These are phyloP conservation scores for Mycena crocata DNA, from an alignment of 768 basidiomycete species.

Conservation along the genomic window DNA sequence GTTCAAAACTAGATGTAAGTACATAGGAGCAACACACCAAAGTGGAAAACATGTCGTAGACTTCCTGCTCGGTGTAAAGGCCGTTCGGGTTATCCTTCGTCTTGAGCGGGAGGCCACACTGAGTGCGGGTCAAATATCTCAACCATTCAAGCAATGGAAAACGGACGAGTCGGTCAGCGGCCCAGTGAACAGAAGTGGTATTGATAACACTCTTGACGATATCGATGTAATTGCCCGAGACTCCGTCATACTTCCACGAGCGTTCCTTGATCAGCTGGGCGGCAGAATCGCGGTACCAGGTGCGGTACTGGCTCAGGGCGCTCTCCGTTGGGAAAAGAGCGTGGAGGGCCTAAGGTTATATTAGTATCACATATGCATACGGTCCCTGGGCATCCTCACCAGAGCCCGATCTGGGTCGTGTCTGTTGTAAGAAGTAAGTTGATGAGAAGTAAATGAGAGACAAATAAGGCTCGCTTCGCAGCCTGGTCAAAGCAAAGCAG, in stretches of 20 bases:
- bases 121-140: background rate
- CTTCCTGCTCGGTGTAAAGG: constrained; percentile 53
- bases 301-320: constrained; percentile 36
- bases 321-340: constrained; percentile 44
- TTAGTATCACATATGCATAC: background rate
- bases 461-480: constrained; percentile 25
- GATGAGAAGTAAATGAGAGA: constrained; percentile 19
- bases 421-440: constrained; percentile 22
- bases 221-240: constrained; percentile 50
- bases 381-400: constrained; percentile 1
- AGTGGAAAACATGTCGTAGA: constrained; percentile 51
- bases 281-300: constrained; percentile 42
- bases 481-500: constrained; percentile 46
- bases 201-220: constrained; percentile 59
- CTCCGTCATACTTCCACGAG: constrained; percentile 42
- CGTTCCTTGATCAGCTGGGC: constrained; percentile 35
- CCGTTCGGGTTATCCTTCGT: constrained; percentile 51
- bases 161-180: constrained; percentile 51
- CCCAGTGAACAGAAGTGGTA: constrained; percentile 54
- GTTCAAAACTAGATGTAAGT: background rate
- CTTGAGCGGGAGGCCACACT: constrained; percentile 56
- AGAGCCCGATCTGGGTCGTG: constrained; percentile 34
- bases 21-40: constrained; percentile 24
- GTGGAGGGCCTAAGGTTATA: constrained; percentile 33
- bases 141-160: background rate